Conservation (phyloP, 1,139 yeast species). For the Lodderomyces pseudojiufengensis region DNA sequence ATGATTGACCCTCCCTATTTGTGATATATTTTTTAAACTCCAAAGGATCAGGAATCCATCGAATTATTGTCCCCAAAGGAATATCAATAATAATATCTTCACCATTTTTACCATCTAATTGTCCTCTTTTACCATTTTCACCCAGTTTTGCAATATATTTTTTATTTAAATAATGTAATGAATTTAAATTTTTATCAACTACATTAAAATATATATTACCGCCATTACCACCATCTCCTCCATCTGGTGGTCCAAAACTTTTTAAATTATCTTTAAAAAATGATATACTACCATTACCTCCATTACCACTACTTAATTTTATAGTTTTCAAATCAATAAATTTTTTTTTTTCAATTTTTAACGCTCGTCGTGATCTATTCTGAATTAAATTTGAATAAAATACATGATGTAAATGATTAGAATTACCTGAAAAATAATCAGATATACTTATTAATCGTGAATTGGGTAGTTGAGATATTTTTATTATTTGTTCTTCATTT, state of each 20-base stretch:
- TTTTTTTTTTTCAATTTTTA: conserved; percentile 37
- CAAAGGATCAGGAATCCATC: conserved; percentile 81
- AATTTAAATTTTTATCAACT: conserved; percentile 55
- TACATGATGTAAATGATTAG: conserved; percentile 40
- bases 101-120: conserved; percentile 82
- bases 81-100: conserved; percentile 75
- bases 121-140: conserved; percentile 64
- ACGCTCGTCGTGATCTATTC: conserved; percentile 24
- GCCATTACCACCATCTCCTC: conserved; percentile 97
- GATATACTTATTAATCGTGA: conserved; percentile 17
- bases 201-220: conserved; percentile 85
- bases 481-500: conserved; percentile 1
- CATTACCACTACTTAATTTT: conserved; percentile 70
- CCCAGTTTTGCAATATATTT: conserved; percentile 75
- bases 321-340: conserved; percentile 64
- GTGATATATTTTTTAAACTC: conserved; percentile 34
- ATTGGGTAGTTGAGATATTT: conserved; percentile 1
- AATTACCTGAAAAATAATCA: conserved; percentile 42
- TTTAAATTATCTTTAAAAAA: conserved; percentile 83
- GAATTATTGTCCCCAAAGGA: conserved; percentile 84
- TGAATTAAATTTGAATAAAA: conserved; percentile 12
- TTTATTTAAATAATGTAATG: conserved; percentile 66
- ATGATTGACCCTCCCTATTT: conserved; percentile 23
- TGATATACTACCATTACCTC: conserved; percentile 86
- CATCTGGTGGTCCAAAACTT: conserved; percentile 92